Base-by-base conservation (phyloP, 2,329 filamentous ascomycete genomes). In the Septoria petroselini region DNA sequence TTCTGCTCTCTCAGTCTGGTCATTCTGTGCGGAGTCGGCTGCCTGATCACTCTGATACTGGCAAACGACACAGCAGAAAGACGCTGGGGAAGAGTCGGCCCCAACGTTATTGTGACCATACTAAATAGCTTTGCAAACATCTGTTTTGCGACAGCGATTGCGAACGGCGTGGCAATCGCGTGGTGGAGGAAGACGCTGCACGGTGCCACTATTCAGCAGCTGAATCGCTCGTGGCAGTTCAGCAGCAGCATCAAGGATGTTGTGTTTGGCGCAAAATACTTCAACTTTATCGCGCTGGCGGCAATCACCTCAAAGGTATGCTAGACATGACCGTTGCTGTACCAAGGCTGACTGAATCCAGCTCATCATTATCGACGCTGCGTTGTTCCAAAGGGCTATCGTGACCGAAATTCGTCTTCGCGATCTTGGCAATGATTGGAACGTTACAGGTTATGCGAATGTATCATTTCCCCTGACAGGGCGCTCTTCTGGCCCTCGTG, bases 231-330 rank as follows among this genome's bases (percentile, higher is more conserved):
- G 1, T 62, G 58, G 57, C 40, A 38, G 2, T 62, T 61, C 44
- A 57, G 57, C 42, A 46, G 53, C 7, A 60, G 57, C 12, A 29
- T 61, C 12, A 53, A 57, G 12, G 48, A 55, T 11, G 38, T 57
- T 3, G 35, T 55, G 4, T 35, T 60, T 1, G 53, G 47, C 11
- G 55, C 52, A 17, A 60, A 50, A 45, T 50, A 50, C 45, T 62
- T 62, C 54, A 62, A 62, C 43, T 19, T 59, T 25, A 60, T 62
- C 27, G 60, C 59, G 7, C 38, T 62, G 7, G 58, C 60, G 2
- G 60, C 60, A 3, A 48, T 62, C 8, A 52, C 52, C 1, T 45
- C 59, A 2, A 62, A 62, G 27, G 41, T 60, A 33, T 8, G 42
- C 37, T 9, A 27, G 23, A 5, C 23, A 27, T 27, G 23, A 27